Percentiles rank a stretch among this genome's conserved stretches.
Conservation (phyloP, 192 early-diverging fungal species). For the Rhizophlyctis rosea region DNA sequence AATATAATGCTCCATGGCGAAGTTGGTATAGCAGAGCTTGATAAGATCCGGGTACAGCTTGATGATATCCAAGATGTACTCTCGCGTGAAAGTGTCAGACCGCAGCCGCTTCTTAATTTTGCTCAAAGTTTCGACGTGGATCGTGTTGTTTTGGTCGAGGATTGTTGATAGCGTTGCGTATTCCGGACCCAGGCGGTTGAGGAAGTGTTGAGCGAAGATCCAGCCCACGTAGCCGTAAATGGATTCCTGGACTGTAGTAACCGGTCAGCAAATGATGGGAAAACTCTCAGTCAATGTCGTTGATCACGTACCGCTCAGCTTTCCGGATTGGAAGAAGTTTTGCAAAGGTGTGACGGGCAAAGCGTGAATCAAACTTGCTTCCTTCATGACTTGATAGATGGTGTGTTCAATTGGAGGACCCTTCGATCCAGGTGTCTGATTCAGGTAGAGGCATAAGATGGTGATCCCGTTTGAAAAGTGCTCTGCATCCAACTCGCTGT, state of each 20-base stretch:
- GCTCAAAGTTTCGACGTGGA: constrained; percentile 87
- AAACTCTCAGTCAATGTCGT: too few relatives aligned
- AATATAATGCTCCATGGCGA: constrained; percentile 92
- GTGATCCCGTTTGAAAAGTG: constrained; percentile 99
- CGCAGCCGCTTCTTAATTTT: constrained; percentile 98
- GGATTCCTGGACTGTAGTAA: constrained; percentile 80
- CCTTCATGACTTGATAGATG: constrained; percentile 93
- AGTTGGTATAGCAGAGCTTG: constrained; percentile 90
- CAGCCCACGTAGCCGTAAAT: constrained; percentile 95
- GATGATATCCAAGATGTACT: constrained; percentile 96
- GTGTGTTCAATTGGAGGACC: constrained; percentile 80
- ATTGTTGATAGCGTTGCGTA: constrained; percentile 82
- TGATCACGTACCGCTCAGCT: constrained; percentile 56
- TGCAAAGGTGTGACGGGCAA: constrained; percentile 93
- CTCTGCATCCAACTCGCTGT: constrained; percentile 47
- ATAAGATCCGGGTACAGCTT: constrained; percentile 90
- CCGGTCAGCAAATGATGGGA: too few relatives aligned
- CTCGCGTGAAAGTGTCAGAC: constrained; percentile 96
- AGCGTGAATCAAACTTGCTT: constrained; percentile 94
- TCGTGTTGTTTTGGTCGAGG: constrained; percentile 74
- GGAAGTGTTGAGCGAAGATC: constrained; percentile 99
- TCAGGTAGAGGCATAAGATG: constrained; percentile 88
- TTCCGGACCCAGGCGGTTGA: constrained; percentile 95
- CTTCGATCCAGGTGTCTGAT: constrained; percentile 75
- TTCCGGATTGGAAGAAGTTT: constrained; percentile 86